Evolutionary conservation across 345 rosid genomes (phyloP), one percentile per base, ranked within the genome.

Genomic region (Linum usitatissimum): DNA sequence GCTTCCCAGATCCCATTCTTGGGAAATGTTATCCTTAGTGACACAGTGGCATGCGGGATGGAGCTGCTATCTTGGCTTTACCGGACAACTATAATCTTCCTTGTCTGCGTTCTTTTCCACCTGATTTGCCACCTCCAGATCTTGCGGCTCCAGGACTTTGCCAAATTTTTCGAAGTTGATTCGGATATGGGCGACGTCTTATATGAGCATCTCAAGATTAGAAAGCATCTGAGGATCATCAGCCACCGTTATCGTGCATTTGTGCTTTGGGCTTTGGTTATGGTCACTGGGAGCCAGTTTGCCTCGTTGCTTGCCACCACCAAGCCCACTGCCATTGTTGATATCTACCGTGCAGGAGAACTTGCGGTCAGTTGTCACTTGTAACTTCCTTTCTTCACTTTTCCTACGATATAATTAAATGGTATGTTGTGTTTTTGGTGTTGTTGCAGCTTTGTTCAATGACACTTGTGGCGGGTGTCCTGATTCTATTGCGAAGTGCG

Each of bases 41-140:
- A 89, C 66, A 51, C 77, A 2, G 84, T 92, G 0, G 94, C 97
- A 6, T 92, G 98, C 76, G 1, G 73, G 13, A 78, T 90, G 94
- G 97, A 92, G 71, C 76, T 92, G 15, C 76, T 71, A 67, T 92
- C 97, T 0, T 92, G 98, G 99, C 86, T 92, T 0, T 92, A 92
- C 63, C 93, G 99, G 0, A 89, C 96, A 0, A 83, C 82, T 0
- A 79, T 92, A 31, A 85, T 92, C 70, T 87, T 92, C 87, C 69
- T 89, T 0, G 87, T 90, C 7, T 90, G 97, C 30, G 85, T 87
- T 17, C 91, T 90, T 64, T 92, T 90, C 81, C 95, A 79, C 53
- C 76, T 93, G 38, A 80, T 90, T 60, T 93, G 97, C 78, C 84
- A 82, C 72, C 97, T 93, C 20, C 99, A 93, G 77, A 88, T 93